These are phyloP conservation scores for Capronia epimyces DNA, from an alignment of 2,329 filamentous ascomycete species.

Conservation along the genomic window DNA sequence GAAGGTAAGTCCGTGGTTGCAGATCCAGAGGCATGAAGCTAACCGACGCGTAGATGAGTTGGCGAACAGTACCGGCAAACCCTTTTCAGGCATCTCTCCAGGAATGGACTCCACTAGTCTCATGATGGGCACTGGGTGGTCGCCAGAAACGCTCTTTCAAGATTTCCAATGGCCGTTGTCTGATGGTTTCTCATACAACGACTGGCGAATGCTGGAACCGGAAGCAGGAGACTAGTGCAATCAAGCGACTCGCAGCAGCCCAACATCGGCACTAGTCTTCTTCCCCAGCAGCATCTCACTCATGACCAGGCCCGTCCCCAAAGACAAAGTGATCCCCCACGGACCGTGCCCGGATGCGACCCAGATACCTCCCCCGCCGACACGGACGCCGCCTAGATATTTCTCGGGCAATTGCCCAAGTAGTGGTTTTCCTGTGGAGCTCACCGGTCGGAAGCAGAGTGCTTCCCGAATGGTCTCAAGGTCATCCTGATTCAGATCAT, in stretches of 20 bases:
- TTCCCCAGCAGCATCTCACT: constrained; percentile 63
- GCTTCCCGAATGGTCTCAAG: constrained; percentile 60
- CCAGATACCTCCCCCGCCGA: constrained; percentile 56
- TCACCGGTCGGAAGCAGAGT: constrained; percentile 69
- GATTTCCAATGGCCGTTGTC: constrained; percentile 19
- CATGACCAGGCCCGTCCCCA: constrained; percentile 67
- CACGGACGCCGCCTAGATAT: constrained; percentile 38
- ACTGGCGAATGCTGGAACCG: background rate
- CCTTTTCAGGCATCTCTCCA: background rate
- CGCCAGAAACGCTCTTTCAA: constrained; percentile 15
- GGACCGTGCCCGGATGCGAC: constrained; percentile 68
- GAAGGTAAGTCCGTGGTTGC: no score
- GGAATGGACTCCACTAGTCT: constrained; percentile 4
- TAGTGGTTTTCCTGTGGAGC: constrained; percentile 59
- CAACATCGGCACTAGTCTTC: constrained; percentile 45
- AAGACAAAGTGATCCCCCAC: constrained; percentile 62
- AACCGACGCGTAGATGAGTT: constrained; percentile 6
- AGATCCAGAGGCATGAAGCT: no score
- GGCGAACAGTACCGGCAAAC: background rate
- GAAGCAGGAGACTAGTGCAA: background rate
- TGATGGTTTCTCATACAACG: constrained; percentile 9
- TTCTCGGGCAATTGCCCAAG: constrained; percentile 45
- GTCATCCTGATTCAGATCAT: constrained; percentile 42
- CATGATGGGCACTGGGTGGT: constrained; percentile 18
- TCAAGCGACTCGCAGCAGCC: constrained; percentile 1